Evolutionary conservation across 2,329 filamentous ascomycete genomes (phyloP), one percentile per base, ranked within the genome.

Genomic region (Aspergillus melleus): DNA sequence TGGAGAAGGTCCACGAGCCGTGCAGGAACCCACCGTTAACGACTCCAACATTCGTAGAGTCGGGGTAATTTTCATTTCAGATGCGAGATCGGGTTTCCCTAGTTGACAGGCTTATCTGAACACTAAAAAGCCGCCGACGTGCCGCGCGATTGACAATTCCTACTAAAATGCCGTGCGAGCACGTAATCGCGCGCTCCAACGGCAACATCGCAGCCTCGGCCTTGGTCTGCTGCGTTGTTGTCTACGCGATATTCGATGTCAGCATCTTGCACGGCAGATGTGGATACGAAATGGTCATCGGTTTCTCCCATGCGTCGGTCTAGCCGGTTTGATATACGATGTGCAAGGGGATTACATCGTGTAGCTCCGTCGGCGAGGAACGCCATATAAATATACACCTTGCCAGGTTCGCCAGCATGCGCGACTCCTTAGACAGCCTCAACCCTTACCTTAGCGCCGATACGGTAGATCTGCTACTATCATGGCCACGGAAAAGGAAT

Each of bases 101-200:
- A 16, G 12, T 42, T 4, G 14, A 8, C 16, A 42, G 14, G 36
- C 16, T n/a, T 19, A 19, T 8, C 46, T 14, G 19, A 24, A 12
- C 19, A 11, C 10, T 24, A 2, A 2, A 22, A 22, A 22, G 11
- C 16, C 46, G 20, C n/a, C 16, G 36, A 46, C 16, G 30, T 36
- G 30, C 30, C 36, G 50, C 12, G 19, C 14, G 39, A 39, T 50
- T 46, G 26, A 22, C 22, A 51, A 59, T 59, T 49, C 19, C 29
- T 54, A 50, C 62, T 60, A 62, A 61, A 62, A 68, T 68, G 65
- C 65, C 66, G 65, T 69, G 68, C 67, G 64, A 73, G 71, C 72
- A 74, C 72, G 72, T 72, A 72, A 74, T 73, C 49, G 1, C 46
- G 30, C 57, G 49, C 55, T 52, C 47, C 52, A 64, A 68, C 64